Evolutionary conservation across 768 basidiomycete genomes (phyloP), one percentile per base, ranked within the genome.

Genomic region (Strobilomyces confusus): DNA sequence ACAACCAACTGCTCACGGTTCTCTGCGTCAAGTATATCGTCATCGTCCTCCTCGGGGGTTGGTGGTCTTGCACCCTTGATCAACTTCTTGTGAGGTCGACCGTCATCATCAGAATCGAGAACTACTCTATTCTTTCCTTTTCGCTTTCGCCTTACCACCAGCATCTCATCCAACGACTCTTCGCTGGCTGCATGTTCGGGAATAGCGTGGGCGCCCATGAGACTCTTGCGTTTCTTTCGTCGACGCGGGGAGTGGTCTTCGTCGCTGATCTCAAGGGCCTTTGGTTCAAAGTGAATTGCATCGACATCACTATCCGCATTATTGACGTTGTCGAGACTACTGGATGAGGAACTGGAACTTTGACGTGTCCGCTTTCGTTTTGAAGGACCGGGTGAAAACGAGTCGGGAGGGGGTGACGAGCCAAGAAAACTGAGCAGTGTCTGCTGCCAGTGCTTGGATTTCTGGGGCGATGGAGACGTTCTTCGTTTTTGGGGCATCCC

Each of bases 261-360:
- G 23, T 65, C 68, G 49, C 60, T 63, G 44, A 56, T 43, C n/a
- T 59, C 59, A 4, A 51, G 9, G 29, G 37, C 44, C 25, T 70
- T 56, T 17, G 76, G 70, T 54, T 78, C 78, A 46, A 87, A 79
- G 41, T 62, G 76, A 45, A 86, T 82, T 25, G 71, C 76, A 15
- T 72, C 76, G 37, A 83, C 74, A 54, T 78, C 77, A 47, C 79
- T 75, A 46, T 75, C 75, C 30, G 68, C 58, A 44, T 64, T 68
- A 8, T 61, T 56, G 9, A 51, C 62, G 6, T 62, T 65, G 26
- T 58, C 57, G 56, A 58, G 52, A 51, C 57, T 29, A 30, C 49
- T 48, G 44, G 49, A 41, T 29, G 60, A 49, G 26, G 64, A 34
- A n/a, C 46, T 62, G 40, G 58, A 34, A 29, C 29, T 30, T 50